phyloP scores from a whole-genome alignment of 805 yeast species.

The Yarrowia sp. region DNA sequence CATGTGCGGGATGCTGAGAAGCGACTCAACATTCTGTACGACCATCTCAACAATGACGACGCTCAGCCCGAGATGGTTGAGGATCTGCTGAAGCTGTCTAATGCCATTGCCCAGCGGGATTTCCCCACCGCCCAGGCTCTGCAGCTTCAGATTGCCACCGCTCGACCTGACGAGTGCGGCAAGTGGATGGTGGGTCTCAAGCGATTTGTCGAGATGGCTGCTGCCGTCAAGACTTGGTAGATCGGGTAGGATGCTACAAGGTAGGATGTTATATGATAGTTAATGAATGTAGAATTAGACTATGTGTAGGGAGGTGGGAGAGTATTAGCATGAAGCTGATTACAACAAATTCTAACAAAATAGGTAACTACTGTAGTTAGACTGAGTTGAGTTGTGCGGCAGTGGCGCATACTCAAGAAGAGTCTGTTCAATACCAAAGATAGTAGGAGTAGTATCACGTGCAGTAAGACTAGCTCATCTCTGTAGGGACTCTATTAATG shows the following conservation, averaged over 20 bases:
- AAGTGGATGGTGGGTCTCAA: conserved; percentile 93
- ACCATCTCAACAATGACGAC: conserved; percentile 77
- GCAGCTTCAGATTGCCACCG: conserved; percentile 64
- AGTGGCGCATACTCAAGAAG: too few relatives aligned
- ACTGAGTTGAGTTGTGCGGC: too few relatives aligned
- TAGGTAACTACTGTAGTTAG: too few relatives aligned
- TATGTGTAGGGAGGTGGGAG: neutral
- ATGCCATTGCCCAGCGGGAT: conserved; percentile 60
- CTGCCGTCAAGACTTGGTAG: conserved; percentile 43
- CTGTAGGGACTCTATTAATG: too few relatives aligned
- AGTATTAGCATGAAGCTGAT: too few relatives aligned
- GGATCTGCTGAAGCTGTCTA: conserved; percentile 60
- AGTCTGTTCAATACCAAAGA: too few relatives aligned
- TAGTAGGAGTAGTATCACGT: too few relatives aligned
- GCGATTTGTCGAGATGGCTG: conserved; percentile 76
- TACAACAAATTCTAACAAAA: too few relatives aligned
- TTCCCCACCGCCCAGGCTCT: conserved; percentile 62
- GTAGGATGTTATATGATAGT: conserved; percentile 24
- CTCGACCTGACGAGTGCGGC: conserved; percentile 75
- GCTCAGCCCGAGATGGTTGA: conserved; percentile 63
- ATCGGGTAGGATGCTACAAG: too few relatives aligned
- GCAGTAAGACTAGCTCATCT: too few relatives aligned
- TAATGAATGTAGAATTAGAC: conserved; percentile 33
- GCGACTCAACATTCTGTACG: conserved; percentile 77
- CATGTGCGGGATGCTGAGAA: conserved; percentile 84